Evolutionary conservation across 495 filamentous ascomycete genomes (phyloP).

Genomic region (Chaetomidium leptoderma): DNA sequence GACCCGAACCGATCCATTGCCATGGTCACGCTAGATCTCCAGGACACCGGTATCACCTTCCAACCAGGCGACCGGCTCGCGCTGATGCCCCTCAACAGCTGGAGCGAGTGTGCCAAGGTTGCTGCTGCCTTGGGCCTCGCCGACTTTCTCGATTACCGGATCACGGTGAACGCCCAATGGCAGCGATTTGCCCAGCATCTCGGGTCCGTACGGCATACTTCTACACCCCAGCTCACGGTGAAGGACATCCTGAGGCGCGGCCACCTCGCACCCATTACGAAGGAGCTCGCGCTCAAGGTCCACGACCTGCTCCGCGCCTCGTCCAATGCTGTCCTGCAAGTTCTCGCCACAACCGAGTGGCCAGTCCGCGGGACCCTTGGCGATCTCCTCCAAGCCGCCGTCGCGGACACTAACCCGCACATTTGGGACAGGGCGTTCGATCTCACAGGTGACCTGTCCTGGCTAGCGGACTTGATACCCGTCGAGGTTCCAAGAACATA

Average conservation of each 20-base stretch:
- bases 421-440: slow-evolving; percentile 49
- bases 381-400: slow-evolving; percentile 42
- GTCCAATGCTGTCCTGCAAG: slow-evolving; percentile 45
- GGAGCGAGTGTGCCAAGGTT: slow-evolving; percentile 47
- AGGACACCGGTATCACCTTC: slow-evolving; percentile 47
- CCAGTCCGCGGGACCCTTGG: slow-evolving; percentile 46
- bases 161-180: slow-evolving; percentile 37
- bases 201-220: slow-evolving; percentile 34
- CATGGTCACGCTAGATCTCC: slow-evolving; percentile 44
- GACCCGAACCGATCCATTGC: slow-evolving; percentile 44
- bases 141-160: slow-evolving; percentile 35
- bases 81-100: slow-evolving; percentile 49
- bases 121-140: slow-evolving; percentile 43
- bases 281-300: slow-evolving; percentile 43
- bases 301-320: slow-evolving; percentile 43
- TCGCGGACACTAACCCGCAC: slow-evolving; percentile 41
- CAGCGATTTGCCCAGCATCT: slow-evolving; percentile 44
- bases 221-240: slow-evolving; percentile 35
- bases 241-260: slow-evolving; percentile 48
- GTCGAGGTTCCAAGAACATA: slow-evolving; percentile 50
- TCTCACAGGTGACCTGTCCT: slow-evolving; percentile 36
- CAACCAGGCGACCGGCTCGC: slow-evolving; percentile 48
- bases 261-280: slow-evolving; percentile 47
- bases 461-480: slow-evolving; percentile 43
- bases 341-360: slow-evolving; percentile 47